These are phyloP conservation scores for Croton setiger DNA, from an alignment of 441 rosid species.

Conservation along the genomic window DNA sequence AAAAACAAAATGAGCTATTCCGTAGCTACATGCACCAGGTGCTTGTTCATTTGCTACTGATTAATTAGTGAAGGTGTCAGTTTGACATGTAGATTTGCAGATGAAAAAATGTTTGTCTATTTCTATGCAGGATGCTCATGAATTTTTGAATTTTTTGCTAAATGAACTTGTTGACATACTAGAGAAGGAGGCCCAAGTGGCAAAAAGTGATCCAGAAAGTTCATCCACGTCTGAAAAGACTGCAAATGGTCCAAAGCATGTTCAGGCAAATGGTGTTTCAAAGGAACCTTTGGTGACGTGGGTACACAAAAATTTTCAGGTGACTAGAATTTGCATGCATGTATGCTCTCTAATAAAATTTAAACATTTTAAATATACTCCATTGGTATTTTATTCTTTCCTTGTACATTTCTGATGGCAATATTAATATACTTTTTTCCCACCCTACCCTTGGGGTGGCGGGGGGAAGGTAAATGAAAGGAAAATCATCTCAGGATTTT, in stretches of 20 bases:
- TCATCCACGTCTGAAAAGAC: conserved; percentile 69
- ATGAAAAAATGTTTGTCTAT: conserved; percentile 9
- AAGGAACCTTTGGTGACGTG: conserved; percentile 90
- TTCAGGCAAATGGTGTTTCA: conserved; percentile 54
- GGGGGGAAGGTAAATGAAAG: background rate
- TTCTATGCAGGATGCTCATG: conserved; percentile 82
- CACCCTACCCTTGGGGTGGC: background rate
- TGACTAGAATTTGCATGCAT: conserved; percentile 22
- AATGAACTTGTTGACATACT: conserved; percentile 92
- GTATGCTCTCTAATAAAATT: background rate
- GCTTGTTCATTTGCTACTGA: conserved; percentile 11
- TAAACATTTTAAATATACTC: background rate
- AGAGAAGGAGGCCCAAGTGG: conserved; percentile 84
- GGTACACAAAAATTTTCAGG: conserved; percentile 98
- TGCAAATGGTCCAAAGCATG: conserved; percentile 62
- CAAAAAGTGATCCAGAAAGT: conserved; percentile 65
- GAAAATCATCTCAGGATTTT: conserved; percentile 24
- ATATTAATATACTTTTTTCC: background rate
- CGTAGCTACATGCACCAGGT: conserved; percentile 99
- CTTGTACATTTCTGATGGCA: background rate
- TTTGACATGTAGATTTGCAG: background rate
- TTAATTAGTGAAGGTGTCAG: background rate
- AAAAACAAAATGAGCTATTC: conserved; percentile 97
- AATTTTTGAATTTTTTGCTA: conserved; percentile 82
- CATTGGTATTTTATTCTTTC: background rate